A percentile compares a stretch with the other conserved stretches of the same genome.
These are phyloP conservation scores for Pachyrhizus erosus DNA, from an alignment of 306 rosid species.

Conservation along the genomic window DNA sequence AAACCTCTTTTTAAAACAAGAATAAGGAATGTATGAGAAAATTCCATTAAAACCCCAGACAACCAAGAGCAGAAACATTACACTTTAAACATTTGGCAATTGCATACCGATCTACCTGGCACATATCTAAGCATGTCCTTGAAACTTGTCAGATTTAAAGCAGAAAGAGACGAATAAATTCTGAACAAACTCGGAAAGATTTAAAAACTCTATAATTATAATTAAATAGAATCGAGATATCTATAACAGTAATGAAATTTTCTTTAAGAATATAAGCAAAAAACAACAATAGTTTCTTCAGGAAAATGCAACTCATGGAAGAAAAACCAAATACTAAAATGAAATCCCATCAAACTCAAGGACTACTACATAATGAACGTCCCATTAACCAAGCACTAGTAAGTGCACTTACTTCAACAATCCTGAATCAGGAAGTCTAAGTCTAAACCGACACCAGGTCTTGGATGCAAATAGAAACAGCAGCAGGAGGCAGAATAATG, in stretches of 20 bases:
- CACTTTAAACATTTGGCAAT: constrained; percentile 51
- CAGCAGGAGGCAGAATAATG: constrained; percentile 26
- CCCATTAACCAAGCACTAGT: constrained; percentile 14
- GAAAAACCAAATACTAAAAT: constrained; percentile 39
- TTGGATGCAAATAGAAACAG: constrained; percentile 34
- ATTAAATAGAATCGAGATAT: constrained; percentile 9
- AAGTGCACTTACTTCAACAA: constrained; percentile 45
- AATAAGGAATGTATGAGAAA: constrained; percentile 34
- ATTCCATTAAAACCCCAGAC: constrained; percentile 40
- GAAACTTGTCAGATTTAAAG: constrained; percentile 53
- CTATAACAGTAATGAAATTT: background rate
- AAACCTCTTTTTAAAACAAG: constrained; percentile 18
- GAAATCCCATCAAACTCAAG: constrained; percentile 36
- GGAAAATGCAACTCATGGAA: constrained; percentile 23
- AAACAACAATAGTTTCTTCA: background rate
- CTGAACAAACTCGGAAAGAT: constrained; percentile 24
- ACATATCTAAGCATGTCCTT: constrained; percentile 37
- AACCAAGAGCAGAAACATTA: constrained; percentile 47
- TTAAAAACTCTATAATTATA: background rate
- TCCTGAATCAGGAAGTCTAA: constrained; percentile 18
- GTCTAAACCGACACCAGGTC: constrained; percentile 1
- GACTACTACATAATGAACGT: background rate
- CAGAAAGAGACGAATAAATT: constrained; percentile 49
- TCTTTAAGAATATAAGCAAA: background rate
- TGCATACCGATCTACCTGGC: constrained; percentile 51